Conservation (phyloP, 495 filamentous ascomycete species). For the Staphylotrichum tortipilum region DNA sequence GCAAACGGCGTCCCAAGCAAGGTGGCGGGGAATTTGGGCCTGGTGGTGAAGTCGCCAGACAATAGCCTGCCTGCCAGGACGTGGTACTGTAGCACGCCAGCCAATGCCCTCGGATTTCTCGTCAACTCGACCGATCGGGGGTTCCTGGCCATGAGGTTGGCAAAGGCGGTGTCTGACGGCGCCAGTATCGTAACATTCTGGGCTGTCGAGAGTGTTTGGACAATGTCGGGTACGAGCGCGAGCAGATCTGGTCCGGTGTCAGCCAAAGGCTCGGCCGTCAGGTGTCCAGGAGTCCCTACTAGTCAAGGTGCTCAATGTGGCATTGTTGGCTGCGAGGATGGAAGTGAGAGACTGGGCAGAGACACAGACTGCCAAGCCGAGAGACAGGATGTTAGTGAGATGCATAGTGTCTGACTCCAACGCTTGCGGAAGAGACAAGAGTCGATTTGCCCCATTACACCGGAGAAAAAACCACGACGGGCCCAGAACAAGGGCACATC, state of each 20-base stretch:
- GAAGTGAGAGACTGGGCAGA: constrained; percentile 26
- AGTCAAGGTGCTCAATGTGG: constrained; percentile 32
- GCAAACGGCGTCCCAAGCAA: constrained; percentile 39
- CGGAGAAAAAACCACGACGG: no score
- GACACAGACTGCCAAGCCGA: constrained; percentile 9
- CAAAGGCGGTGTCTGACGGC: constrained; percentile 51
- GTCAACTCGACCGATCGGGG: constrained; percentile 25
- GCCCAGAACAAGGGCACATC: background rate
- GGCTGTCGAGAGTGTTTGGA: constrained; percentile 11
- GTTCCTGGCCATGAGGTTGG: constrained; percentile 27
- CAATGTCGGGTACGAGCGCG: constrained; percentile 13
- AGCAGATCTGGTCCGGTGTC: constrained; percentile 10
- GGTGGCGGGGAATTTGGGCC: constrained; percentile 43
- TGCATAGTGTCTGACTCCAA: constrained; percentile 12
- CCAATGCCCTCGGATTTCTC: constrained; percentile 28
- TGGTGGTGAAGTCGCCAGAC: constrained; percentile 29
- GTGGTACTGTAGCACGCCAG: constrained; percentile 49
- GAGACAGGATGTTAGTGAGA: constrained; percentile 9
- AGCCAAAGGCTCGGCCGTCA: no score
- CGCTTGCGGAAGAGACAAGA: background rate
- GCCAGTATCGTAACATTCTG: constrained; percentile 55
- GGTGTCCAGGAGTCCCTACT: constrained; percentile 16
- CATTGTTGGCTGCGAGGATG: constrained; percentile 26
- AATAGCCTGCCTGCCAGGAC: constrained; percentile 44
- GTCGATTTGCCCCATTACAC: background rate